Base-by-base conservation (phyloP, 805 yeast genomes). In the Myxozyma sirexii region DNA sequence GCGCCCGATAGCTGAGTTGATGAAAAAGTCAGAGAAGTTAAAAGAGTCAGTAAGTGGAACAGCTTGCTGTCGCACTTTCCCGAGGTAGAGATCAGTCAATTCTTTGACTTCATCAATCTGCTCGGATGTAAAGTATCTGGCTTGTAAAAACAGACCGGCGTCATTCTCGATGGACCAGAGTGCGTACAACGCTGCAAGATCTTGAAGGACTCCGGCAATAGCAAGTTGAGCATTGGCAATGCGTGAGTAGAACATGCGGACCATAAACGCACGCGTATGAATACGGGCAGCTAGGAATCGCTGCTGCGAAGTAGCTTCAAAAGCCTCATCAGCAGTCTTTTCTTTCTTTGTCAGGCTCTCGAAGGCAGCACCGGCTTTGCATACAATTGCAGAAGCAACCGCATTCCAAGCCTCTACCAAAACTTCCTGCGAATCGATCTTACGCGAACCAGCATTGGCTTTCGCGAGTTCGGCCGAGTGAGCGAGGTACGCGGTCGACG, bases 1-100 rank as follows among this genome's bases (percentile, higher is more conserved):
- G 58, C 79, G 80, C 48, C 97, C 97, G 59, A 91, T 81, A 3
- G 94, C 85, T 0, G 97, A 84, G 72, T 90, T 88, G 70, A 91
- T 80, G 76, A 87, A 82, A 71, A 81, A 86, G 75, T 91, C 97
- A 42, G 90, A 84, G 64, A 87, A 80, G 74, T 87, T 84, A 79
- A 91, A 91, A 1, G 96, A 81, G 74, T 91, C 97, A 4, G 96
- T 87, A 68, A 88, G 78, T 0, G 88, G 87, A 72, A 90, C 83
- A 56, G 87, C 88, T 68, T 87, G 84, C 31, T 83, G 82, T 73
- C 97, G 79, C 42, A 87, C 71, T 26, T 75, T 76, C 26, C 77
- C 73, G 64, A 87, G 75, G 63, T 84, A 71, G 50, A 71, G 71
- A 44, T 79, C 79, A 56, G 82, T 77, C 56, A 78, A 74, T 8